Conservation (phyloP, 176 grass and related monocot genomes). For the Eleusine indica region DNA sequence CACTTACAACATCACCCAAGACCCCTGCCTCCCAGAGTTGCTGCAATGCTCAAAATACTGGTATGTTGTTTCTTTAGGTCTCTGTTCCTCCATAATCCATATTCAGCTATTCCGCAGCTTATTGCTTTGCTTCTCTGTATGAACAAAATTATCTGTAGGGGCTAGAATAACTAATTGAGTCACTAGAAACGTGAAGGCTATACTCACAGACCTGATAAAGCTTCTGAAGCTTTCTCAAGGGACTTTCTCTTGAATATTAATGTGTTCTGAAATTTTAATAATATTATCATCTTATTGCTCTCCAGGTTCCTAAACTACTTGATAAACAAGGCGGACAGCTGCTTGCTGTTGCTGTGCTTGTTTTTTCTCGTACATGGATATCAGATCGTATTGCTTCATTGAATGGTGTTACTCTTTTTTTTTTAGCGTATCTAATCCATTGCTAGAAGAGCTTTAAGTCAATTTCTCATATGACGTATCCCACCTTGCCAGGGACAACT, state of each 20-base stretch:
- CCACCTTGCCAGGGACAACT: constrained; percentile 76
- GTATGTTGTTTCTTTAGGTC: constrained; percentile 50
- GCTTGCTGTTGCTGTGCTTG: constrained; percentile 84
- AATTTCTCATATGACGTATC: constrained; percentile 45
- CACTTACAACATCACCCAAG: constrained; percentile 64
- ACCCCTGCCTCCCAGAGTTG: constrained; percentile 66
- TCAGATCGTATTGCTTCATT: constrained; percentile 98
- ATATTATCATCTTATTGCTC: constrained; percentile 34
- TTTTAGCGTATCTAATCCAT: constrained; percentile 21
- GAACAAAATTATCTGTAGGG: background rate
- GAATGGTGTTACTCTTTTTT: constrained; percentile 62
- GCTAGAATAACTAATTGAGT: constrained; percentile 11
- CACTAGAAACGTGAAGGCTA: background rate
- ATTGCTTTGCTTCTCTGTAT: background rate
- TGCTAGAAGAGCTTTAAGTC: constrained; percentile 32
- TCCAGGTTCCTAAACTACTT: constrained; percentile 85
- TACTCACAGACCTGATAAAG: constrained; percentile 16
- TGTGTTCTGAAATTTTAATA: constrained; percentile 33
- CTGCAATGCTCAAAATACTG: constrained; percentile 95
- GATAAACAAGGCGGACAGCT: constrained; percentile 96
- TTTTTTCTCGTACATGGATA: constrained; percentile 96
- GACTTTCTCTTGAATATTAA: constrained; percentile 18
- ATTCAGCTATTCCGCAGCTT: constrained; percentile 10
- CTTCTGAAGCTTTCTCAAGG: constrained; percentile 14
- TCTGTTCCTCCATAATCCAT: background rate